Base-by-base conservation (phyloP, 805 yeast species). In the Pichia pseudocactophila region DNA sequence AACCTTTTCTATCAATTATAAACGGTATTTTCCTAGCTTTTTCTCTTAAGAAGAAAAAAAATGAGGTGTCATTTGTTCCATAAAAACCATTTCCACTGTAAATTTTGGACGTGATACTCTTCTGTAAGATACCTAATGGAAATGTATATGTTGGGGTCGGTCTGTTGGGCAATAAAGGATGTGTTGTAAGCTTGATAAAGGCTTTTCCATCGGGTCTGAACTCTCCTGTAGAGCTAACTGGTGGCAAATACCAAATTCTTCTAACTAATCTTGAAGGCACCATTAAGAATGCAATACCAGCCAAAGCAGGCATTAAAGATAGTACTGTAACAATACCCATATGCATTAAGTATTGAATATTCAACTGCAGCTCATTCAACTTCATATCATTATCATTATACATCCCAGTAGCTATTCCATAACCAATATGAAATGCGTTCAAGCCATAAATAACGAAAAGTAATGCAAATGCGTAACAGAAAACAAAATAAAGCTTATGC, bases 51-150 rank as follows among this genome's bases (percentile, higher is more conserved):
- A 82, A 73, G 55, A 84, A 81, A 69, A 82, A 79, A 59, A 85
- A 85, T 40, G 83, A 71, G 37, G 78, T 74, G 59, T 83, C 88
- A 20, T 83, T 72, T 1, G 94, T 84, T 0, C 95, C 94, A 56
- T 86, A 86, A 54, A 82, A 80, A 1, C 95, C 95, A 47, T 80
- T 78, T n/a, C 88, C 89, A 1, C 95, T 82, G 78, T 87, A 86
- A 4, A 85, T 77, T 49, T 82, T 77, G 8, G 86, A 69, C 45
- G 73, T 70, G 44, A 71, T 73, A 39, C 78, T 76, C 45, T 88
- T 69, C 27, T 63, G 61, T 40, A 86, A 49, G 37, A 69, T 62
- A 30, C 66, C 65, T 37, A 86, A 55, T 2, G 90, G 88, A 27
- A 83, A 64, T 0, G 85, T 78, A 46, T 73, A 71, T 10, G 82